Percentiles rank a stretch among this genome's conserved stretches.
These are phyloP conservation scores for Kodamaea derodonti DNA, from an alignment of 1,139 yeast genomes.

Conservation along the genomic window DNA sequence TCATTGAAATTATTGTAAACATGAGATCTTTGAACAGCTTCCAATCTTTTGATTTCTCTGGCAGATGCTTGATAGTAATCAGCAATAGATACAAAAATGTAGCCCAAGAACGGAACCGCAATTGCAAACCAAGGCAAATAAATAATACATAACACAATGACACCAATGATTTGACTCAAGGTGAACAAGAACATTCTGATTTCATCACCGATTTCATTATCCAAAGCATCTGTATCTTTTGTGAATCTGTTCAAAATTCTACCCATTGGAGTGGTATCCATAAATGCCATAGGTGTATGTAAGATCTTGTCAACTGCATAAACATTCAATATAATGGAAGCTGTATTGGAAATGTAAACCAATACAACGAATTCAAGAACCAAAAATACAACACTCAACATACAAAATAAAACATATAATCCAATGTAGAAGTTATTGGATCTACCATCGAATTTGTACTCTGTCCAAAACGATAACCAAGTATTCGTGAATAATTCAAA, in stretches of 20 bases:
- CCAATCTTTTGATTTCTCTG: conserved; percentile 79
- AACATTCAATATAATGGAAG: conserved; percentile 34
- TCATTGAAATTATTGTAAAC: conserved; percentile 80
- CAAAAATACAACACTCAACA: conserved; percentile 33
- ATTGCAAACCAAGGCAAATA: conserved; percentile 61
- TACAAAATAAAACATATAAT: conserved; percentile 56
- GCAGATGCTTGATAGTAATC: conserved; percentile 64
- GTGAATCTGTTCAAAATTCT: conserved; percentile 67
- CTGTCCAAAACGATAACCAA: conserved; percentile 87
- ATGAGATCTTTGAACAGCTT: conserved; percentile 69
- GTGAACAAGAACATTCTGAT: conserved; percentile 49
- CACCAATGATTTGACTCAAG: conserved; percentile 55
- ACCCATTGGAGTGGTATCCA: conserved; percentile 66
- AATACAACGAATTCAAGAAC: conserved; percentile 42
- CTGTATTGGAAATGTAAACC: conserved; percentile 48
- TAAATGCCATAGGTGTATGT: conserved; percentile 54
- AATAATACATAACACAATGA: conserved; percentile 61
- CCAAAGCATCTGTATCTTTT: conserved; percentile 80
- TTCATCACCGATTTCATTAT: conserved; percentile 67
- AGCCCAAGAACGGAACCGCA: conserved; percentile 40
- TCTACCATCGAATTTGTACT: conserved; percentile 44
- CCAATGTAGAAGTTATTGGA: conserved; percentile 67
- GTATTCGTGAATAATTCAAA: conserved; percentile 63
- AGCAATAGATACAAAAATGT: conserved; percentile 34
- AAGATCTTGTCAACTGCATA: conserved; percentile 39